These are phyloP conservation scores for Neonectria ditissima DNA, from an alignment of 2,329 filamentous ascomycete genomes.

Conservation along the genomic window DNA sequence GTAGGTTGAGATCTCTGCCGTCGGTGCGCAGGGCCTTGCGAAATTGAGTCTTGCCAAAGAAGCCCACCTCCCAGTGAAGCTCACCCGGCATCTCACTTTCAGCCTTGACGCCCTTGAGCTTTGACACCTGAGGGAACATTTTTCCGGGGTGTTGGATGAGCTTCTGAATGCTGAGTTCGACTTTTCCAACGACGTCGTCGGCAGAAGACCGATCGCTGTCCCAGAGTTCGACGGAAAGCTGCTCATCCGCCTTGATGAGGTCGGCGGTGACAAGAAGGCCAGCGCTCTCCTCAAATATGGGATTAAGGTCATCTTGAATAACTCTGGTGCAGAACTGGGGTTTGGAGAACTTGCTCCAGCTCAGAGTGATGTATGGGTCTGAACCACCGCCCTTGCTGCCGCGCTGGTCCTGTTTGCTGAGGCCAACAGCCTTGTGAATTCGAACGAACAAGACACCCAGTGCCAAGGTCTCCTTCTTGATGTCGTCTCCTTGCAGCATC, in stretches of 20 bases:
- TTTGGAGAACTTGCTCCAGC: conserved; percentile 96
- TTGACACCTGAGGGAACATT: conserved; percentile 91
- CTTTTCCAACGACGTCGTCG: conserved; percentile 94
- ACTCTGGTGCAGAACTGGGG: conserved; percentile 98
- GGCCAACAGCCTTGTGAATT: conserved; percentile 86
- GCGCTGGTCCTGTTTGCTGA: conserved; percentile 90
- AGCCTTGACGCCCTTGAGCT: conserved; percentile 83
- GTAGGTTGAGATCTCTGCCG: conserved; percentile 83
- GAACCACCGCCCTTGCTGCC: conserved; percentile 88
- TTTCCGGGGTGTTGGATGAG: conserved; percentile 92
- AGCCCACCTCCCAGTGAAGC: conserved; percentile 96
- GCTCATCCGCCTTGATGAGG: conserved; percentile 92
- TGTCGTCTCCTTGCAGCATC: conserved; percentile 90
- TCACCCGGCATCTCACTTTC: conserved; percentile 92
- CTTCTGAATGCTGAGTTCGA: conserved; percentile 93
- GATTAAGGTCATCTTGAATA: conserved; percentile 94
- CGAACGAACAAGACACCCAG: conserved; percentile 92
- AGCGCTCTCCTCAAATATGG: conserved; percentile 89
- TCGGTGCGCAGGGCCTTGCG: conserved; percentile 86
- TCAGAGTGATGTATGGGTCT: conserved; percentile 94
- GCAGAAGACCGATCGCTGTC: conserved; percentile 93
- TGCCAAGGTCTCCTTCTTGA: conserved; percentile 89
- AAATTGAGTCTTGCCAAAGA: conserved; percentile 91
- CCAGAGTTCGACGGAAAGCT: conserved; percentile 94
- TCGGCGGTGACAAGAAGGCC: conserved; percentile 89